Evolutionary conservation across 1,284 basidiomycete species (phyloP).

Genomic region (Papiliotrema laurentii): DNA sequence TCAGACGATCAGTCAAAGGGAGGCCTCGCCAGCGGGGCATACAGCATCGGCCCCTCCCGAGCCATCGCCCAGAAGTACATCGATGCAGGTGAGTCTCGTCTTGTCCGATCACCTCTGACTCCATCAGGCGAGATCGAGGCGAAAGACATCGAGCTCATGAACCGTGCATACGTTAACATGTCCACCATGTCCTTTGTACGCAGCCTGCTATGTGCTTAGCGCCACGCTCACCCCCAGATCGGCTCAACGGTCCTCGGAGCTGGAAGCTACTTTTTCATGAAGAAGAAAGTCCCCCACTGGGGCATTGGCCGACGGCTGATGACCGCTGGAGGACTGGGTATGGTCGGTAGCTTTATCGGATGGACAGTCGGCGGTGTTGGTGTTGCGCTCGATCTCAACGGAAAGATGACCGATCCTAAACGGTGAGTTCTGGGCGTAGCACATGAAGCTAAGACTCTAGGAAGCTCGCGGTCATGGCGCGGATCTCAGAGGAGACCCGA

Average conservation of each 20-base stretch:
- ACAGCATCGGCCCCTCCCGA: too few species aligned
- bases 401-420: conserved; percentile 31
- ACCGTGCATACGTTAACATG: neutral
- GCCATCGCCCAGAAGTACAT: conserved; percentile 21
- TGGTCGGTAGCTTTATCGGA: conserved; percentile 26
- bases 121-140: neutral
- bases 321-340: conserved; percentile 12
- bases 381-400: conserved; percentile 27
- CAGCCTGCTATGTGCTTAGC: neutral
- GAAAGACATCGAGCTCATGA: neutral
- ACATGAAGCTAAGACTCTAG: conserved; percentile 16
- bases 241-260: conserved; percentile 5
- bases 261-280: conserved; percentile 7
- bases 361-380: conserved; percentile 32
- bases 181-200: neutral
- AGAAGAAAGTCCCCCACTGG: conserved; percentile 5
- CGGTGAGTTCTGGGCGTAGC: conserved; percentile 16
- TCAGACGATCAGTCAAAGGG: too few species aligned
- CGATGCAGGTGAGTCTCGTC: conserved; percentile 19
- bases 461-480: conserved; percentile 35
- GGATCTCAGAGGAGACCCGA: conserved; percentile 27
- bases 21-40: too few species aligned
- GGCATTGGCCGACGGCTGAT: conserved; percentile 10
- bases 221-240: neutral
- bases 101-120: neutral